Evolutionary conservation across 768 basidiomycete genomes (phyloP).

Genomic region (Flagelloscypha sp.): DNA sequence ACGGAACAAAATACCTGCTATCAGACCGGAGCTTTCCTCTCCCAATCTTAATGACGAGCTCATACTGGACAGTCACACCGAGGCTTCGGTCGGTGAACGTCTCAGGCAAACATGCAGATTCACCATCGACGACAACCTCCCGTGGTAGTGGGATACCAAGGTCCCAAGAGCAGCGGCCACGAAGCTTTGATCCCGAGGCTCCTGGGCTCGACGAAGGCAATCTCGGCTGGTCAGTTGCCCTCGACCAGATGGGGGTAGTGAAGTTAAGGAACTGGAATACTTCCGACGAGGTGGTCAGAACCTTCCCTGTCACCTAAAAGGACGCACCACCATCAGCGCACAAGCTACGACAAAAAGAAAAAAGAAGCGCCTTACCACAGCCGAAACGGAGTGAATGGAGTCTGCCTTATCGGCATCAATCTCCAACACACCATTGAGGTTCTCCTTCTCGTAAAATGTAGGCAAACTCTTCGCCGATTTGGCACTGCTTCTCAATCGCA

Average conservation of each 20-base stretch:
- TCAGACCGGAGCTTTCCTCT: constrained; percentile 41
- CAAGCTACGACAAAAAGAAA: not conserved
- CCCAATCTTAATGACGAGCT: constrained; percentile 36
- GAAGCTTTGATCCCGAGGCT: constrained; percentile 32
- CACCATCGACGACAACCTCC: constrained; percentile 31
- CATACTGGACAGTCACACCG: constrained; percentile 42
- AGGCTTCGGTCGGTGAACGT: constrained; percentile 46
- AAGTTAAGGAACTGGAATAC: constrained; percentile 37
- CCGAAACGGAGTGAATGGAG: constrained; percentile 40
- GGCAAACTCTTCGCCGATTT: constrained; percentile 44
- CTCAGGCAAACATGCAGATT: no score
- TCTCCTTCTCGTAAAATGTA: constrained; percentile 47
- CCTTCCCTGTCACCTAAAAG: constrained; percentile 39
- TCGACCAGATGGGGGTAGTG: constrained; percentile 40
- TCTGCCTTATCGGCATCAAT: constrained; percentile 42
- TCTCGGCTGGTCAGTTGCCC: constrained; percentile 29
- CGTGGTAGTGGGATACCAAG: constrained; percentile 39
- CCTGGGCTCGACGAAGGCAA: constrained; percentile 34
- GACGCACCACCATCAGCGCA: not conserved
- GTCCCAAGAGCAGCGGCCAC: constrained; percentile 40
- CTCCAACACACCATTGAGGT: constrained; percentile 39
- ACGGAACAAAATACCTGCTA: constrained; percentile 29
- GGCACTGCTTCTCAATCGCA: constrained; percentile 42
- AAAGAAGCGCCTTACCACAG: constrained; percentile 24
- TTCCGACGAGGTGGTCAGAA: constrained; percentile 37